Base-by-base conservation (phyloP, 2,329 filamentous ascomycete species). In the Cercospora beticola region DNA sequence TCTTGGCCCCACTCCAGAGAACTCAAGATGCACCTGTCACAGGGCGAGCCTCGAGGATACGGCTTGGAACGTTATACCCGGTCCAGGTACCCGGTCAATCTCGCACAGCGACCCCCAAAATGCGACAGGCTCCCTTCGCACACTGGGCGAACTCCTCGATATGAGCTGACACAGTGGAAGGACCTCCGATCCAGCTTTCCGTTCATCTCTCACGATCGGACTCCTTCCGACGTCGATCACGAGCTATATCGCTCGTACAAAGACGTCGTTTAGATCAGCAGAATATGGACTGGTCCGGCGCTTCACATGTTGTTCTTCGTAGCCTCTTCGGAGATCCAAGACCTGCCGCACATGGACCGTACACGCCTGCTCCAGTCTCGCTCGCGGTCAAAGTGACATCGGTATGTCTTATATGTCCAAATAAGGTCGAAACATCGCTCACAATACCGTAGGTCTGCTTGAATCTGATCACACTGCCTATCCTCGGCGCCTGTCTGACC, bases 401-500 rank as follows among this genome's bases (percentile, higher is more conserved):
- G 57, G 65, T 70, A 68, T 59, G 68, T 43, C 23, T 62, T 30
- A 36, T 16, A 5, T 9, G 56, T 28, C 14, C 59, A 23, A 14
- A 28, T 52, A 9, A 28, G 18, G 36, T 31, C 31, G 33, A 62
- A 36, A 62, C 58, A 28, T 23, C 8, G 43, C 40, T 57, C 28
- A 60, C 49, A n/a, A 49, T 14, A 14, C 28, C 36, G 31, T 65
- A 71, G 69, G 67, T 68, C 52, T 66, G 28, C 61, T 31, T 71
- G 7, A 67, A 64, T n/a, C 61, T 68, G 64, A 52, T 71, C 49
- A 68, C 69, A 9, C 36, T 68, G 16, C 66, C 69, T 18, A 40
- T 71, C 10, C 64, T 71, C 7, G 69, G 69, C 33, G 69, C 66
- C 10, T 71, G 69, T 49, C 18, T 71, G 26, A 68, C 69, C 21